phyloP scores from a whole-genome alignment of 2,329 filamentous ascomycete genomes.

The Chaetomium strumarium region DNA sequence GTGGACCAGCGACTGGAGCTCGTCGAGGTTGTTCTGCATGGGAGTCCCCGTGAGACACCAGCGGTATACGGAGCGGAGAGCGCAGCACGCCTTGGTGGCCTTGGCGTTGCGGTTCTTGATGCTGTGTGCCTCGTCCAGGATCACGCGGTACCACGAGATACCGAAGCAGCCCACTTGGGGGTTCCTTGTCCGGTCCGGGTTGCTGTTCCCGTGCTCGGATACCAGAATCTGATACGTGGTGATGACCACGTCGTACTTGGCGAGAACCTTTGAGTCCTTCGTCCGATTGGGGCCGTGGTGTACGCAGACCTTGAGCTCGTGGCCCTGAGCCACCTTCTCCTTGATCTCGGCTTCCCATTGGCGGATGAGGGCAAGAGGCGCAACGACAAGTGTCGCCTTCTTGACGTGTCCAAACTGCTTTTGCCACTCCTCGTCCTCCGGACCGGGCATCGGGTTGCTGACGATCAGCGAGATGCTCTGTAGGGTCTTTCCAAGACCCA shows the following conservation, averaged over 20 bases:
- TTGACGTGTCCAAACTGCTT: slow-evolving; percentile 64
- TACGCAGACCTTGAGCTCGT: slow-evolving; percentile 73
- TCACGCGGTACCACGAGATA: slow-evolving; percentile 89
- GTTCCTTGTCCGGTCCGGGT: slow-evolving; percentile 51
- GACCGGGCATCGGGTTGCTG: slow-evolving; percentile 66
- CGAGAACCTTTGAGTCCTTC: slow-evolving; percentile 70
- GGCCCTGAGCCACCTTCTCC: slow-evolving; percentile 65
- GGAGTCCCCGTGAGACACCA: slow-evolving; percentile 97
- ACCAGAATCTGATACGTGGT: slow-evolving; percentile 95
- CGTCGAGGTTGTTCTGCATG: slow-evolving; percentile 97
- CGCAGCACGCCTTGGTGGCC: slow-evolving; percentile 85
- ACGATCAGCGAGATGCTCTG: slow-evolving; percentile 88
- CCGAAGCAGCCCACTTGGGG: slow-evolving; percentile 80
- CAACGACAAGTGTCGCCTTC: slow-evolving; percentile 83
- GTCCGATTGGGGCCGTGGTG: slow-evolving; percentile 86
- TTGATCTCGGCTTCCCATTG: slow-evolving; percentile 96
- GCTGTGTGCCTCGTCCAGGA: slow-evolving; percentile 93
- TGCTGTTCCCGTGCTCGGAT: slow-evolving; percentile 66
- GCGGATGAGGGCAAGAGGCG: slow-evolving; percentile 86
- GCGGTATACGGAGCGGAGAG: slow-evolving; percentile 76
- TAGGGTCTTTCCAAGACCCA: slow-evolving; percentile 94
- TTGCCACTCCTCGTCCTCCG: slow-evolving; percentile 54
- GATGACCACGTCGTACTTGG: slow-evolving; percentile 87
- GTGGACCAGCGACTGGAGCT: slow-evolving; percentile 86
- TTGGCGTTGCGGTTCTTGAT: slow-evolving; percentile 99